These are phyloP conservation scores for Aphanomyces euteiches DNA, from an alignment of 352 stramenopile species.

Conservation along the genomic window DNA sequence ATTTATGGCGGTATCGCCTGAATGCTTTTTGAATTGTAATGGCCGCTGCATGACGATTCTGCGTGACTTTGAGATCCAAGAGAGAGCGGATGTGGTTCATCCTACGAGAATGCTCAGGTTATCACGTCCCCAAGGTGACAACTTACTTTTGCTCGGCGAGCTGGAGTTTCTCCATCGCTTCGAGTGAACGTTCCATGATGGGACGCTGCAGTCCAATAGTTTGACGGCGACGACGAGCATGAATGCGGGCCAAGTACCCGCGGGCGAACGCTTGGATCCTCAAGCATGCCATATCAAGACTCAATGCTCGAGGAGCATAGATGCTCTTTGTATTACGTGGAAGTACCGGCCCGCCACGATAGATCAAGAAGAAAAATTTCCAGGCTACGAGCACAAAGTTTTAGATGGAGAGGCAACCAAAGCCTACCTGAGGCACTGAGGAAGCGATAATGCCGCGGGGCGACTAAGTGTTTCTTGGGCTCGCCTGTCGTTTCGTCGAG, in stretches of 20 bases:
- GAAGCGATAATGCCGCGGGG: constrained; percentile 50
- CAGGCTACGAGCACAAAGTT: constrained; percentile 37
- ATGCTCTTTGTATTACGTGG: constrained; percentile 46
- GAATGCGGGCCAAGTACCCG: constrained; percentile 45
- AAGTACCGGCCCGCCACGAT: constrained; percentile 49
- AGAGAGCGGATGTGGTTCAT: constrained; percentile 8
- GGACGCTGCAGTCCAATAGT: constrained; percentile 39
- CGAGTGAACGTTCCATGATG: constrained; percentile 32
- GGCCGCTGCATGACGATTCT: constrained; percentile 47
- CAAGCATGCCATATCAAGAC: constrained; percentile 40
- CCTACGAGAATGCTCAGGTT: background rate
- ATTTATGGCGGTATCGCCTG: constrained; percentile 4
- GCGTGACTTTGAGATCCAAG: constrained; percentile 48
- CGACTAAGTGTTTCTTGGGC: constrained; percentile 33
- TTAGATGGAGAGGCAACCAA: background rate
- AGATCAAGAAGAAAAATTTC: constrained; percentile 46
- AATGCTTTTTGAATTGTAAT: constrained; percentile 58
- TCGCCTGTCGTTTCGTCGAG: constrained; percentile 4
- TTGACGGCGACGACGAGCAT: constrained; percentile 29
- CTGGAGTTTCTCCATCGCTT: constrained; percentile 34
- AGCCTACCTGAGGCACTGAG: constrained; percentile 33
- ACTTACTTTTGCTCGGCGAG: constrained; percentile 46
- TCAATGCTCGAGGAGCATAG: constrained; percentile 40
- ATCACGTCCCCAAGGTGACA: background rate
- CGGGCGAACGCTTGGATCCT: constrained; percentile 48